These are phyloP conservation scores for Citrus hindsii DNA, from an alignment of 345 rosid genomes.

Conservation along the genomic window DNA sequence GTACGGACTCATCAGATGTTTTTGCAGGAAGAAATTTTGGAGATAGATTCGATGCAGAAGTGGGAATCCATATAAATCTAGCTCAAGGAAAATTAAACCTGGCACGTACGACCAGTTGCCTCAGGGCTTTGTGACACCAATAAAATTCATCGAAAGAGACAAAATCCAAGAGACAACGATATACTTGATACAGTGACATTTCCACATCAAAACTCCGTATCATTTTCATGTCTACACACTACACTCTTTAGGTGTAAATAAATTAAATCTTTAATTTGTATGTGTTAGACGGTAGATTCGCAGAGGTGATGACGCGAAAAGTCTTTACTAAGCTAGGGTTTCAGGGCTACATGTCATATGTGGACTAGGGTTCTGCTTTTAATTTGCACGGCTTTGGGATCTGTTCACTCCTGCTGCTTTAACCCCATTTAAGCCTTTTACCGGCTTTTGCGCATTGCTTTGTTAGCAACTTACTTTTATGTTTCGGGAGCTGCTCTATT, in stretches of 20 bases:
- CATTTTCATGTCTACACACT: background rate
- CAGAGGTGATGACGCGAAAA: background rate
- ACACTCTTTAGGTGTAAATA: background rate
- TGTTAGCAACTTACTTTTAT: constrained; percentile 1
- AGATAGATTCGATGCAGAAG: constrained; percentile 23
- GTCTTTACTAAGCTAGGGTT: background rate
- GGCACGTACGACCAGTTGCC: background rate
- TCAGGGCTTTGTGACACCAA: background rate
- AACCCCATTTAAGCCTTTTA: background rate
- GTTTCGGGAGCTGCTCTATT: background rate
- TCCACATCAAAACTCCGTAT: constrained; percentile 17
- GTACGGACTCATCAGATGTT: constrained; percentile 11
- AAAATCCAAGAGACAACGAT: constrained; percentile 13
- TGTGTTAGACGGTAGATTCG: background rate
- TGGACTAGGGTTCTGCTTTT: constrained; percentile 2
- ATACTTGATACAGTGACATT: constrained; percentile 20
- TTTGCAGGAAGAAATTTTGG: constrained; percentile 15
- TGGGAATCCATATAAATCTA: constrained; percentile 8
- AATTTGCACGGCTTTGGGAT: constrained; percentile 28
- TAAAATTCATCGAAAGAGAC: background rate
- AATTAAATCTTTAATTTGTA: background rate
- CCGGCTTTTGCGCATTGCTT: constrained; percentile 10
- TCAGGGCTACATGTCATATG: background rate
- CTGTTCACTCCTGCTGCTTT: constrained; percentile 10
- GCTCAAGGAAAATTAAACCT: background rate